Percentiles rank a stretch among this genome's conserved stretches.
Evolutionary conservation across 148 eudicot genomes (phyloP).

Genomic region (Heliosperma pusillum): DNA sequence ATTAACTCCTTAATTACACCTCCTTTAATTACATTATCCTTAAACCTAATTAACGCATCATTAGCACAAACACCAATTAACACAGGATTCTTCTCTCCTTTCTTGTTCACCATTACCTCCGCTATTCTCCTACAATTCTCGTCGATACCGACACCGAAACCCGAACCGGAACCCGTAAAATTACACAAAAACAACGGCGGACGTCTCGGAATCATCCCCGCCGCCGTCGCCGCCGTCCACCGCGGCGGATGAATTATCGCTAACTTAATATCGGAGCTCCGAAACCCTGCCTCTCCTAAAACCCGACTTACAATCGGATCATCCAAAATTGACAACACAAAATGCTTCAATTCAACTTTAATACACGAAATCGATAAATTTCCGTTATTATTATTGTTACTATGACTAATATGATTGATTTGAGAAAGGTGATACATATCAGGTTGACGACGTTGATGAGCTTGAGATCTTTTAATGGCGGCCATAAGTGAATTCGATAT

Average conservation of each 20-base stretch:
- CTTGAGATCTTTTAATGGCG: constrained; percentile 85
- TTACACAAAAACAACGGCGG: constrained; percentile 59
- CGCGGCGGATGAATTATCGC: constrained; percentile 51
- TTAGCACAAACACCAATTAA: constrained; percentile 61
- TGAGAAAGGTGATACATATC: constrained; percentile 63
- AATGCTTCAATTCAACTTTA: constrained; percentile 75
- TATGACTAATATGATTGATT: background rate
- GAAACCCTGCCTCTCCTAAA: constrained; percentile 83
- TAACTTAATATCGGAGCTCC: constrained; percentile 67
- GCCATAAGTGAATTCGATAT: constrained; percentile 92
- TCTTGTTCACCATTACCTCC: constrained; percentile 44
- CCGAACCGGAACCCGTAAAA: constrained; percentile 24
- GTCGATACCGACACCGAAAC: constrained; percentile 7
- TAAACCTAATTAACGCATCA: constrained; percentile 44
- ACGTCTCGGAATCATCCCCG: constrained; percentile 19
- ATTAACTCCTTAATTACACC: constrained; percentile 36
- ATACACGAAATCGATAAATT: constrained; percentile 34
- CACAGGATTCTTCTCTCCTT: constrained; percentile 47
- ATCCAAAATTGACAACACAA: constrained; percentile 69
- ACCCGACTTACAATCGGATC: constrained; percentile 88
- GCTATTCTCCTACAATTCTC: constrained; percentile 51
- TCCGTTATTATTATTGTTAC: background rate
- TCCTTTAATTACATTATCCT: constrained; percentile 26
- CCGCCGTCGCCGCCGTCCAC: background rate
- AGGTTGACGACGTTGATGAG: constrained; percentile 85